Evolutionary conservation across 345 rosid species (phyloP).

Genomic region (Citrus trifoliata): DNA sequence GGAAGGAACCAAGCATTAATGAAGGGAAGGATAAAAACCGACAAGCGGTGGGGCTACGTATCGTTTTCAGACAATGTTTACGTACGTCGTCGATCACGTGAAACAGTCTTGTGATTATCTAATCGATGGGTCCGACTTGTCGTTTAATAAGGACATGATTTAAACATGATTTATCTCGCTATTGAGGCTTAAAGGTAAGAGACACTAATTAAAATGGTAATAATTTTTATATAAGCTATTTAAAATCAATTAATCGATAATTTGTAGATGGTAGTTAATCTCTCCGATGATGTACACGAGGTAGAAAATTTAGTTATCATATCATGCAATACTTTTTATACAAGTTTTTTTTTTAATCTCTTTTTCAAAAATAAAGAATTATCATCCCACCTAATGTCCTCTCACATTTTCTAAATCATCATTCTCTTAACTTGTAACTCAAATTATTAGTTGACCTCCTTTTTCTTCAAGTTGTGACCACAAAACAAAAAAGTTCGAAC

Average conservation of each 20-base stretch:
- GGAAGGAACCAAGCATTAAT: slow-evolving; percentile 12
- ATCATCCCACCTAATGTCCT: no score
- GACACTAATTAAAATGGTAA: not conserved
- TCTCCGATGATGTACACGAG: no score
- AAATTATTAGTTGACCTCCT: not conserved
- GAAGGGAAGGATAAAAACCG: slow-evolving; percentile 24
- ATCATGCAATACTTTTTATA: no score
- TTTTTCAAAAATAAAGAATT: no score
- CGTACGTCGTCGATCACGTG: slow-evolving; percentile 31
- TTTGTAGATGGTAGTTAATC: no score
- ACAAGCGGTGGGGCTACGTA: slow-evolving; percentile 19
- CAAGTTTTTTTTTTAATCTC: no score
- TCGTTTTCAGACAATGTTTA: slow-evolving; percentile 6
- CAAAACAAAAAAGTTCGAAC: not conserved
- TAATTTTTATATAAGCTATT: not conserved
- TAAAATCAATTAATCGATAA: not conserved
- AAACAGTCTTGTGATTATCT: slow-evolving; percentile 14
- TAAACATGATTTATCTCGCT: slow-evolving; percentile 14
- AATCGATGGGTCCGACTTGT: slow-evolving; percentile 24
- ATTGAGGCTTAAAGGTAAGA: slow-evolving; percentile 3
- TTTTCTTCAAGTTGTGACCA: not conserved
- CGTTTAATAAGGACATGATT: not conserved
- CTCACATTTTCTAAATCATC: not conserved
- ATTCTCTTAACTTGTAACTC: not conserved
- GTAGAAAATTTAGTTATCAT: no score